Base-by-base conservation (phyloP, 495 filamentous ascomycete genomes). In the Penicillium canescens region DNA sequence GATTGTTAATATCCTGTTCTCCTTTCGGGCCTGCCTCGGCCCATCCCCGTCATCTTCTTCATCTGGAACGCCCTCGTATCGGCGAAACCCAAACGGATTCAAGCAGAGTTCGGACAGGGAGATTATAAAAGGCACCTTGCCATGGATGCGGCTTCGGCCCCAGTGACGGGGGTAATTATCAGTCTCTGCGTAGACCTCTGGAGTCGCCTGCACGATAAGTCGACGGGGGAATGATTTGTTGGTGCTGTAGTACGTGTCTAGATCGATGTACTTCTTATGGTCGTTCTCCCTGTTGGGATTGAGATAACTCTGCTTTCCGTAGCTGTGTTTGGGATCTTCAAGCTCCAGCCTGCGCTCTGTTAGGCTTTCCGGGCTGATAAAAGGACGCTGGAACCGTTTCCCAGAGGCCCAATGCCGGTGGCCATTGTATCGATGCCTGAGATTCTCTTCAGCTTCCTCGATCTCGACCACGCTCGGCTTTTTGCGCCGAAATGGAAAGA, bases 171-270 rank as follows among this genome's bases (percentile, higher is more conserved):
- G 34, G 16, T 24, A 26, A 20, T 26, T 21, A 31, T 57, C 49
- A 0, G 42, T 24, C 14, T 34, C 28, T 2, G 55, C 55, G 13
- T 26, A 26, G 24, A 26, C 2, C 24, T 42, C 43, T 23, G 18
- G 14, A 14, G 55, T 46, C n/a, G 55, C 49, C 20, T 57, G 55
- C 20, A 57, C 55, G n/a, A 57, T 35, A 4, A 57, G 43, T 43
- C 55, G 55, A 52, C 55, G 55, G 6, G 55, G 55, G 10, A 42
- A 26, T 37, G 52, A 48, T 38, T 52, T 57, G 3, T 36, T 52
- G 16, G 55, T 46, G 18, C 55, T 57, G 31, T 57, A 57, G 36
- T 57, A 57, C 4, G 55, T 46, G 36, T 57, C 55, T 8, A 52
- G 18, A 13, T 57, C 55, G 10, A 44, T 48, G 21, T 41, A 57